Evolutionary conservation across 164 flowering plant genomes (phyloP), one percentile per base, ranked within the genome.

Genomic region (Nymphaea thermarum): DNA sequence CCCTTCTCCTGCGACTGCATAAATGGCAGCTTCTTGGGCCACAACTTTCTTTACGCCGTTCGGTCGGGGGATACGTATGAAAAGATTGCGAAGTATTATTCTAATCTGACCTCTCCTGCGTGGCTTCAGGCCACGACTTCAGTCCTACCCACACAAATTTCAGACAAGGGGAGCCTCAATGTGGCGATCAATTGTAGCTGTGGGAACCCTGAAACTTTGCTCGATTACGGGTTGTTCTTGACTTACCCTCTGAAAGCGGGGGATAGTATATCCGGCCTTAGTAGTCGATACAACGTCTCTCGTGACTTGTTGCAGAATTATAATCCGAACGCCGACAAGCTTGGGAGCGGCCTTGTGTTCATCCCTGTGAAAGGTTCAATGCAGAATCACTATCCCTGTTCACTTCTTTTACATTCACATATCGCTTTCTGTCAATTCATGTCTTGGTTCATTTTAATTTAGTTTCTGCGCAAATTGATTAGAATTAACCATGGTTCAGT

Each of bases 171-270:
- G 17, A 4, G 1, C 42, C 61, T 87, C 25, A 84, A 81, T 43
- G 93, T 85, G n/a, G 72, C 82, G 6, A 84, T 87, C 70, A 85
- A 83, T 65, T 87, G 93, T 51, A 85, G 87, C 0, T 87, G 90
- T 67, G 90, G 90, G 16, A 68, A 82, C 68, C 18, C 64, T 2
- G 6, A 69, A 3, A 67, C 83, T 55, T 84, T 87, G 3, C 74
- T 71, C 66, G 81, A 74, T 5, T 87, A 83, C 53, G 90, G 93
- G 64, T 67, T 86, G 81, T 87, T 87, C 68, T 25, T 77, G 25
- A 84, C 87, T 14, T 84, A 87, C 73, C 93, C 90, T 15, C 77
- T 85, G 53, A 78, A 78, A 60, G 64, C 71, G 0, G 75, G 44
- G 3, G 88, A 87, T 15, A 82, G 45, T 65, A 53, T 81, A 74